Conservation (phyloP, 2,329 filamentous ascomycete species). For the Immersiporthe knoxdaviesiana region DNA sequence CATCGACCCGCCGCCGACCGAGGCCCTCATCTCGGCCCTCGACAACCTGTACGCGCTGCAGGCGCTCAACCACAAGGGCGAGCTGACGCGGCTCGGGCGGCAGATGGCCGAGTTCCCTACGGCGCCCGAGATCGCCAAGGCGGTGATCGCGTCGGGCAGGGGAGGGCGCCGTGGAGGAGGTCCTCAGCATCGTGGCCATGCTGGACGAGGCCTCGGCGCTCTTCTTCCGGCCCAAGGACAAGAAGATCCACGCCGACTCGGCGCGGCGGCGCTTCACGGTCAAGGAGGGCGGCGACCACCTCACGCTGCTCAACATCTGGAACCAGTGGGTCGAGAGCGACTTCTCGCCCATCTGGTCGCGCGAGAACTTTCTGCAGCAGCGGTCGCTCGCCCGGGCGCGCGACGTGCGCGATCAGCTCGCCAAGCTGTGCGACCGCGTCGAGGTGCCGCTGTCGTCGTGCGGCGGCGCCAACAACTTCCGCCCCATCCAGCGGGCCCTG, state of each 20-base stretch:
- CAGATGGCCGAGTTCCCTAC: constrained; percentile 96
- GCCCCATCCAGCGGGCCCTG: constrained; percentile 83
- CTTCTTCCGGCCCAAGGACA: constrained; percentile 95
- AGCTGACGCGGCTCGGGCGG: constrained; percentile 86
- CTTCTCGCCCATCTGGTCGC: constrained; percentile 83
- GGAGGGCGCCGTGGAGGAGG: constrained; percentile 92
- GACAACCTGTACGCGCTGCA: constrained; percentile 92
- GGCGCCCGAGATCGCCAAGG: constrained; percentile 88
- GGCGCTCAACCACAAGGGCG: constrained; percentile 84
- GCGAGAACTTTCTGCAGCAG: constrained; percentile 93
- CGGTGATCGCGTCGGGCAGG: constrained; percentile 84
- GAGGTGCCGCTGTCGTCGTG: constrained; percentile 75
- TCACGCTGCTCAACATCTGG: constrained; percentile 89
- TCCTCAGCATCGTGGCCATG: constrained; percentile 93
- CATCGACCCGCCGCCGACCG: constrained; percentile 88
- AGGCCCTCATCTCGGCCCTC: constrained; percentile 84
- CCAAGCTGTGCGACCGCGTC: constrained; percentile 89
- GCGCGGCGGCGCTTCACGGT: constrained; percentile 87
- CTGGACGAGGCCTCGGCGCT: constrained; percentile 84
- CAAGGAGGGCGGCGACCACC: constrained; percentile 87
- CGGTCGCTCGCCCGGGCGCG: constrained; percentile 84
- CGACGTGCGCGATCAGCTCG: constrained; percentile 90
- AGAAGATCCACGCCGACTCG: constrained; percentile 93
- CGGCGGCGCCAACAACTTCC: constrained; percentile 71
- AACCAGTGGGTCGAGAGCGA: constrained; percentile 94